Conservation (phyloP, 768 basidiomycete species). For the Leccinellum luteum region DNA sequence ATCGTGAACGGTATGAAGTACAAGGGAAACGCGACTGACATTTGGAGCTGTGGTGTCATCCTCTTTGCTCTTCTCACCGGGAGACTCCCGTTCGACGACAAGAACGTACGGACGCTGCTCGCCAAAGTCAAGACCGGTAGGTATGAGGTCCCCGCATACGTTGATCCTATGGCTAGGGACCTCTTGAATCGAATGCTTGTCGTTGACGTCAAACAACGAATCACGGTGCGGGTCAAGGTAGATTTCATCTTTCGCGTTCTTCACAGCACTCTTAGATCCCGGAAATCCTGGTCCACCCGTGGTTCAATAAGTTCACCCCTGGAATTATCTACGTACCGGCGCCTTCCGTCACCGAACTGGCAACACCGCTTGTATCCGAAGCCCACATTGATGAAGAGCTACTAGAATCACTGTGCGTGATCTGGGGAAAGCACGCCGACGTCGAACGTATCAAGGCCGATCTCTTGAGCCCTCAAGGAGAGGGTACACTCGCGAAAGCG, state of each 20-base stretch:
- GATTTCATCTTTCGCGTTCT: neutral
- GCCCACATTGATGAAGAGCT: conserved; percentile 75
- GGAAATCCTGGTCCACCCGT: conserved; percentile 84
- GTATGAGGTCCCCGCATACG: conserved; percentile 77
- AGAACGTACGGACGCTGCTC: conserved; percentile 73
- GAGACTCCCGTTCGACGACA: conserved; percentile 91
- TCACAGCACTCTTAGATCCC: conserved; percentile 57
- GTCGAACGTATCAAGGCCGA: conserved; percentile 57
- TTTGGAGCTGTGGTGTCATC: conserved; percentile 97
- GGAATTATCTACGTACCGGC: conserved; percentile 48
- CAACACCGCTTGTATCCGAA: conserved; percentile 64
- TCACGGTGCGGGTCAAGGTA: conserved; percentile 52
- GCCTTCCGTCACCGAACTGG: conserved; percentile 66
- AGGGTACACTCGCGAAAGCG: conserved; percentile 77
- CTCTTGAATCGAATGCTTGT: conserved; percentile 85
- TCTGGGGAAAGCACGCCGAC: conserved; percentile 79
- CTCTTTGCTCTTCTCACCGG: conserved; percentile 89
- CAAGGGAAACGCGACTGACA: conserved; percentile 86
- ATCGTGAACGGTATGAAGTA: conserved; percentile 91
- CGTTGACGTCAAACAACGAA: conserved; percentile 75
- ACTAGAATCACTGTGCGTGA: conserved; percentile 72
- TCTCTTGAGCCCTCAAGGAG: conserved; percentile 64
- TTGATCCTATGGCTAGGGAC: conserved; percentile 83
- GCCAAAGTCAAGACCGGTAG: conserved; percentile 84
- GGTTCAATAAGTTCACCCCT: conserved; percentile 57